phyloP scores from a whole-genome alignment of 2,329 filamentous ascomycete genomes.

The Ophiostoma novo-ulmi region DNA sequence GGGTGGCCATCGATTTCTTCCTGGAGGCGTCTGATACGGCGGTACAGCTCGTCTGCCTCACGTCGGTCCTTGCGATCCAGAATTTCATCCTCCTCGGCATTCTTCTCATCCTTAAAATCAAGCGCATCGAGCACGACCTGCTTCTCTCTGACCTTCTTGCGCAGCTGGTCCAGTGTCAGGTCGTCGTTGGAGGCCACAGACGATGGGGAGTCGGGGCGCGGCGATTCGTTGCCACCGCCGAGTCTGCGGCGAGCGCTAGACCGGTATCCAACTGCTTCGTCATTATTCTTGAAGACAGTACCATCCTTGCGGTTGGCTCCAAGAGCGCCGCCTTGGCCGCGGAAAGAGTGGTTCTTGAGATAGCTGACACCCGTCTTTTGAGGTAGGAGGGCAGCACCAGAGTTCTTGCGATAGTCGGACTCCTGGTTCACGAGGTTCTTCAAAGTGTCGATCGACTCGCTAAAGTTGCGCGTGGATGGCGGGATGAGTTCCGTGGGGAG shows the following conservation, averaged over 20 bases:
- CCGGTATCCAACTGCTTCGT: slow-evolving; percentile 84
- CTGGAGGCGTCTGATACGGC: slow-evolving; percentile 83
- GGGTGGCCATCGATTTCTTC: slow-evolving; percentile 93
- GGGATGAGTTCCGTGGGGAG: slow-evolving; percentile 89
- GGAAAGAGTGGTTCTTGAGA: slow-evolving; percentile 91
- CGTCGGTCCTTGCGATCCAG: slow-evolving; percentile 85
- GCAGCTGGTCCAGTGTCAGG: slow-evolving; percentile 76
- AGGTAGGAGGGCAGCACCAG: slow-evolving; percentile 82
- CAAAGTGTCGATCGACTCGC: slow-evolving; percentile 85
- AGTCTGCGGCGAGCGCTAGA: slow-evolving; percentile 85
- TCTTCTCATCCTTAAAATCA: slow-evolving; percentile 90
- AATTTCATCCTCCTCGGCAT: slow-evolving; percentile 83
- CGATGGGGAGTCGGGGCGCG: slow-evolving; percentile 70
- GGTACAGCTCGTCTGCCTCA: slow-evolving; percentile 90
- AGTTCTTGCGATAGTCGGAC: slow-evolving; percentile 81
- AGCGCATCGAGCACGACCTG: slow-evolving; percentile 92
- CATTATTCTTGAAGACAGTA: slow-evolving; percentile 94
- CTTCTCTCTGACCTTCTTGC: slow-evolving; percentile 89
- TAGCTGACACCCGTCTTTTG: slow-evolving; percentile 99
- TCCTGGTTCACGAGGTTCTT: slow-evolving; percentile 86
- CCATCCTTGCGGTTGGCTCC: slow-evolving; percentile 76
- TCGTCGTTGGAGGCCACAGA: slow-evolving; percentile 72
- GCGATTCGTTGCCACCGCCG: slow-evolving; percentile 62
- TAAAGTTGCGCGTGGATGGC: slow-evolving; percentile 89
- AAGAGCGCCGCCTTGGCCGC: slow-evolving; percentile 54